These are phyloP conservation scores for Diaporthe sp. DNA, from an alignment of 2,329 filamentous ascomycete species.

Conservation along the genomic window DNA sequence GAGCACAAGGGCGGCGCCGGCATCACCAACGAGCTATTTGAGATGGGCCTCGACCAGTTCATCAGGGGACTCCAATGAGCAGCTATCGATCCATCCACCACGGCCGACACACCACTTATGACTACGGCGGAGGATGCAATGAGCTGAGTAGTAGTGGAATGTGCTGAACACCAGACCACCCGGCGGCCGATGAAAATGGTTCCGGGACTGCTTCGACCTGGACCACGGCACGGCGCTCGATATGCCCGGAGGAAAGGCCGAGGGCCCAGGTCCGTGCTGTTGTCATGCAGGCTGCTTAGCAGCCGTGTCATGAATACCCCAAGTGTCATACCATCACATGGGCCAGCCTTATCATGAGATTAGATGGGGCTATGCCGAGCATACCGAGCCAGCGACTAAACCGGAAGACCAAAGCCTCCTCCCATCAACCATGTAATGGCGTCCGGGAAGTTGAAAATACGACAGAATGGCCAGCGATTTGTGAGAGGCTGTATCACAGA, in stretches of 20 bases:
- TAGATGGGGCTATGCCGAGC: neutral
- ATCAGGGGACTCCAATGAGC: conserved; percentile 68
- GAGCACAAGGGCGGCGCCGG: conserved; percentile 78
- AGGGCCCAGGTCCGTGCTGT: neutral
- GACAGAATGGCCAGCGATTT: neutral
- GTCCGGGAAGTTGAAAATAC: neutral
- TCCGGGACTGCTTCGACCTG: neutral
- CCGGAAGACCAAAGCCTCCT: too few relatives aligned
- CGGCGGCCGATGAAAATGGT: too few relatives aligned
- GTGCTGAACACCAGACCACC: neutral
- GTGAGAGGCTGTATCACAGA: neutral
- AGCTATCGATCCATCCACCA: neutral
- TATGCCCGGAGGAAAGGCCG: too few relatives aligned
- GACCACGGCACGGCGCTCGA: neutral
- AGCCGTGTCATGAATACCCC: too few relatives aligned
- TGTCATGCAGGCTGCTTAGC: neutral
- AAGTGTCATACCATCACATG: neutral
- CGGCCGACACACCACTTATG: neutral
- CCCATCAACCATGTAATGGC: neutral
- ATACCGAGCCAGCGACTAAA: too few relatives aligned
- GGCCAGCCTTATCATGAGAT: too few relatives aligned
- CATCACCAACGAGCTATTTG: conserved; percentile 80
- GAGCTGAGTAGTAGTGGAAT: too few relatives aligned
- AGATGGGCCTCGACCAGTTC: conserved; percentile 82
- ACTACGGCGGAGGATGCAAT: too few relatives aligned